Conservation (phyloP, 129 eudicot genomes). For the Silybum marianum region DNA sequence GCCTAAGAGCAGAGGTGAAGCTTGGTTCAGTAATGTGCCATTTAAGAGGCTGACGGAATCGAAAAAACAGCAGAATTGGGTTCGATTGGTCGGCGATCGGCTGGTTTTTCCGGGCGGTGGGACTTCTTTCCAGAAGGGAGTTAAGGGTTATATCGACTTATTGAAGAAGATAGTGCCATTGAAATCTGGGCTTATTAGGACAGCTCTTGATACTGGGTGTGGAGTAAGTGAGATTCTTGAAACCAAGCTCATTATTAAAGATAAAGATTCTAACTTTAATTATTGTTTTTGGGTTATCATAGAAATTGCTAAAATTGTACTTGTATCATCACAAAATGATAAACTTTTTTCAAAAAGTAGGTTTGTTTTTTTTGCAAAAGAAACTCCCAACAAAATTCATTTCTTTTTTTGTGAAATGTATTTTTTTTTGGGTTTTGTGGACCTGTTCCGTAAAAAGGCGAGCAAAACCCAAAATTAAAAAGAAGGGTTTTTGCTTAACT, state of each 20-base stretch:
- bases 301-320: too few relatives aligned
- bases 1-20: constrained; percentile 48
- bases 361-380: neutral
- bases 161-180: constrained; percentile 45
- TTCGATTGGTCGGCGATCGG: constrained; percentile 42
- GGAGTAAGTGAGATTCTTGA: constrained; percentile 48
- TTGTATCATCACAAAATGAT: too few relatives aligned
- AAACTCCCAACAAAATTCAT: neutral
- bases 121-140: constrained; percentile 46
- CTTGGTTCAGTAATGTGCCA: constrained; percentile 56
- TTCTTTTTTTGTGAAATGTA: neutral
- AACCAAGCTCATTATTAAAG: neutral
- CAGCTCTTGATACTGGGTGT: constrained; percentile 54
- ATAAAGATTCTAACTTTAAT: neutral
- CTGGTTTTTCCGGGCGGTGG: constrained; percentile 61
- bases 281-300: neutral
- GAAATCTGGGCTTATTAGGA: constrained; percentile 42
- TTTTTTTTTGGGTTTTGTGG: neutral
- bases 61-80: constrained; percentile 59
- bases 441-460: neutral
- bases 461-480: too few relatives aligned
- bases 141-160: constrained; percentile 40
- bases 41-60: constrained; percentile 40
- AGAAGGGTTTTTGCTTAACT: too few relatives aligned
- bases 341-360: neutral